These are phyloP conservation scores for Gossypium longicalyx DNA, from an alignment of 345 rosid genomes.

Conservation along the genomic window DNA sequence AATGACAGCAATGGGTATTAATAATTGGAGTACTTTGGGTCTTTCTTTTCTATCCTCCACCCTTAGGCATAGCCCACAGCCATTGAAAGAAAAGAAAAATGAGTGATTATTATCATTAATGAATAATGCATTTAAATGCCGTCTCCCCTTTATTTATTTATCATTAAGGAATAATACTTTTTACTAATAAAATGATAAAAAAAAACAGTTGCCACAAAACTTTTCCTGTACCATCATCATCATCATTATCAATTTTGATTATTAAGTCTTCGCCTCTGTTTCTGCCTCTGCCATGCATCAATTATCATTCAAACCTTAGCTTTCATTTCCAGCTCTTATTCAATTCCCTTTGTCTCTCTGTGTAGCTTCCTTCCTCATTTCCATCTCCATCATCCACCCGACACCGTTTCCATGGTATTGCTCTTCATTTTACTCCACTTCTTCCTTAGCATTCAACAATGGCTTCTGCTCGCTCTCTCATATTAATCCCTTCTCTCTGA, in stretches of 20 bases:
- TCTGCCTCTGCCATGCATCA: neutral
- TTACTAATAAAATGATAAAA: neutral
- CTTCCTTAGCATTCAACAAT: neutral
- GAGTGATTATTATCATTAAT: too few species aligned
- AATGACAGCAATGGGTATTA: too few species aligned
- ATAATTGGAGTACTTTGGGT: too few species aligned
- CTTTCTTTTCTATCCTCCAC: too few species aligned
- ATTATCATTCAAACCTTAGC: neutral
- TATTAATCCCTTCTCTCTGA: neutral
- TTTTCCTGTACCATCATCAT: neutral
- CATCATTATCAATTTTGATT: neutral
- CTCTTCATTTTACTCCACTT: neutral
- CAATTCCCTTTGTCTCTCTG: neutral
- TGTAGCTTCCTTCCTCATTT: neutral
- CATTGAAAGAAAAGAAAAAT: too few species aligned
- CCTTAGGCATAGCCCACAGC: too few species aligned
- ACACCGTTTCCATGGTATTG: neutral
- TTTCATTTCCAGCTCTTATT: neutral
- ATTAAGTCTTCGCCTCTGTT: neutral
- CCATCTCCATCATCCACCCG: neutral
- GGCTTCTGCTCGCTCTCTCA: neutral
- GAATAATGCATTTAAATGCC: too few species aligned
- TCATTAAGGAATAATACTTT: neutral
- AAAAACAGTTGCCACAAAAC: neutral
- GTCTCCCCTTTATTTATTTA: neutral